phyloP scores from a whole-genome alignment of 148 eudicot genomes.

The Polygonum maritimum region DNA sequence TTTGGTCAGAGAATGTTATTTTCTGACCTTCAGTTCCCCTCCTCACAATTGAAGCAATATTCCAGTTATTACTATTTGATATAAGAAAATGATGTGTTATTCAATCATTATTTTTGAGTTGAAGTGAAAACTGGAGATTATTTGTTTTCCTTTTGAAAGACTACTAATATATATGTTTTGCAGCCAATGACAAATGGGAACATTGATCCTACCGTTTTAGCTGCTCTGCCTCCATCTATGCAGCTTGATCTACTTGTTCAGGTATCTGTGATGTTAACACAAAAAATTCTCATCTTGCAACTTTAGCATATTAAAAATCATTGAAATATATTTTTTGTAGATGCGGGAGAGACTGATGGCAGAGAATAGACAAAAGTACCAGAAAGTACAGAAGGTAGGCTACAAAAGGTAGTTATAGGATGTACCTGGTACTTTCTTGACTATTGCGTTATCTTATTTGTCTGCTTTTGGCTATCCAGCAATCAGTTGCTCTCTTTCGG shows the following conservation, averaged over 20 bases:
- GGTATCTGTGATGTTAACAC: conserved; percentile 23
- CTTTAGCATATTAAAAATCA: not conserved
- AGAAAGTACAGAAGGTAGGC: conserved; percentile 82
- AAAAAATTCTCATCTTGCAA: not conserved
- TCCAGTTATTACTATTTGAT: not conserved
- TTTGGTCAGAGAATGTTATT: not conserved
- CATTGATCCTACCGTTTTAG: conserved; percentile 87
- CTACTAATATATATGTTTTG: conserved; percentile 16
- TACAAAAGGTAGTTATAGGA: conserved; percentile 2
- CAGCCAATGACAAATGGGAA: conserved; percentile 77
- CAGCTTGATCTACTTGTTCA: conserved; percentile 98
- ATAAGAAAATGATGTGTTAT: not conserved
- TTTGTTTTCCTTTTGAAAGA: not conserved
- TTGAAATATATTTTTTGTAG: conserved; percentile 25
- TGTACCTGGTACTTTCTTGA: not conserved
- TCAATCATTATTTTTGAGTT: not conserved
- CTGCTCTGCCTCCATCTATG: conserved; percentile 97
- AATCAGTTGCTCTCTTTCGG: not conserved
- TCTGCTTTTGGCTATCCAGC: not conserved
- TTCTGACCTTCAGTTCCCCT: not conserved
- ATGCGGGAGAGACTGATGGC: conserved; percentile 99
- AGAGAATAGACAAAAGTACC: conserved; percentile 93
- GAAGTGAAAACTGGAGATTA: not conserved
- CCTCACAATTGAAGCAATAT: not conserved
- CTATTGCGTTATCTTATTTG: not conserved